phyloP scores from a whole-genome alignment of 1,284 basidiomycete species.

The Microbotryum silenes-acaulis region DNA sequence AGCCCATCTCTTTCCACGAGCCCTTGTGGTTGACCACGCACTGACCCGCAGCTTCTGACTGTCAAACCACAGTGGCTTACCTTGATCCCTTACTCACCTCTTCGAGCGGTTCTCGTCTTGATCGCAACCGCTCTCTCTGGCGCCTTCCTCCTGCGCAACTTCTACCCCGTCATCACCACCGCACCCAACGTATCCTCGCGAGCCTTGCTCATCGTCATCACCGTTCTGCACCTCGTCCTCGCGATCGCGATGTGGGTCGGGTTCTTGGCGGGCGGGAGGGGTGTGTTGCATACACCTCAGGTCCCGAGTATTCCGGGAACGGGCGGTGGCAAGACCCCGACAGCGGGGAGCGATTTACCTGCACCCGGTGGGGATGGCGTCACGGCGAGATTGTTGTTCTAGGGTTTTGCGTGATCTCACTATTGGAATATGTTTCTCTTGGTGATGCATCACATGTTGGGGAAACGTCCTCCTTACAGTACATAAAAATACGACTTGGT shows the following conservation, averaged over 20 bases:
- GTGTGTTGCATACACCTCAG: conserved; percentile 4
- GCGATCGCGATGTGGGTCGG: conserved; percentile 34
- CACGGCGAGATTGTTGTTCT: not conserved
- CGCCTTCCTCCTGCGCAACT: conserved; percentile 51
- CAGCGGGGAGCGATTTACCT: not conserved
- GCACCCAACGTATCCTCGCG: conserved; percentile 73
- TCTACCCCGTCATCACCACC: conserved; percentile 79
- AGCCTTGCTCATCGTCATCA: conserved; percentile 56
- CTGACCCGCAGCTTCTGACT: not conserved
- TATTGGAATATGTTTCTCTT: not conserved
- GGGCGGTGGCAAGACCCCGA: not conserved
- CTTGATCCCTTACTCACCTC: conserved; percentile 33
- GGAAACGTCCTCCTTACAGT: not conserved
- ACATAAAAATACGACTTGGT: not conserved
- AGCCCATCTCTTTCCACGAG: not conserved
- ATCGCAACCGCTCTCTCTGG: conserved; percentile 52
- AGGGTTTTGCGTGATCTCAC: not conserved
- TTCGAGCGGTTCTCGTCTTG: conserved; percentile 29
- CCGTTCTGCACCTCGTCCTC: conserved; percentile 32
- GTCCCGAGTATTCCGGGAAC: not conserved
- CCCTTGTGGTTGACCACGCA: not conserved
- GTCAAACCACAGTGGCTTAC: conserved; percentile 28
- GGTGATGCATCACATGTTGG: not conserved
- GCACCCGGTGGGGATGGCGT: not conserved
- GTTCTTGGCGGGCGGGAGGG: conserved; percentile 32